Conservation (phyloP, 2,329 filamentous ascomycete species). For the Penicillium frequentans region DNA sequence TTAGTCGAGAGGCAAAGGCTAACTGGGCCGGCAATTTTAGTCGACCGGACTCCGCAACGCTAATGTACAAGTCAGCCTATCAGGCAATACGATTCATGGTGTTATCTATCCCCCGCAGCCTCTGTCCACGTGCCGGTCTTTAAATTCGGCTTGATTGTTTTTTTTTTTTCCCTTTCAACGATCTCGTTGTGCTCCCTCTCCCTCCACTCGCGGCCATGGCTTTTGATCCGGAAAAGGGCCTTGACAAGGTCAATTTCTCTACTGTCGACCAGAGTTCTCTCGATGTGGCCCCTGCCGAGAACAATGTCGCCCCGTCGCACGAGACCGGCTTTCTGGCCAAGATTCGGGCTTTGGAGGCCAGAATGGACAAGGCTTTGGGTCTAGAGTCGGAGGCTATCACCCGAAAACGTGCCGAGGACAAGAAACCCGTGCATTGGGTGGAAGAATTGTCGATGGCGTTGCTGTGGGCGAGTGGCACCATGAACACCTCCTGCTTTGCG, state of each 20-base stretch:
- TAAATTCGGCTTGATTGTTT: not conserved
- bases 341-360: conserved; percentile 43
- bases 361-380: conserved; percentile 49
- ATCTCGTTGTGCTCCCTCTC: not conserved
- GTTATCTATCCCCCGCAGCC: not conserved
- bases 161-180: not conserved
- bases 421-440: conserved; percentile 39
- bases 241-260: conserved; percentile 2
- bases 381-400: conserved; percentile 51
- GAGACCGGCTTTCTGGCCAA: conserved; percentile 8
- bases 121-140: not conserved
- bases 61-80: not conserved
- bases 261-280: conserved; percentile 5
- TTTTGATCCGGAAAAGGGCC: conserved; percentile 12
- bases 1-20: not conserved
- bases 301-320: not conserved
- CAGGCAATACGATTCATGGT: not conserved
- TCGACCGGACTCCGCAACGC: not conserved
- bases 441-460: conserved; percentile 46
- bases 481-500: conserved; percentile 54
- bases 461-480: conserved; percentile 54
- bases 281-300: not conserved
- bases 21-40: not conserved
- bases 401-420: conserved; percentile 43
- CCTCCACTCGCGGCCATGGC: conserved; percentile 1